phyloP scores from a whole-genome alignment of 805 yeast species.

The Saccharomyces cerevisiae region DNA sequence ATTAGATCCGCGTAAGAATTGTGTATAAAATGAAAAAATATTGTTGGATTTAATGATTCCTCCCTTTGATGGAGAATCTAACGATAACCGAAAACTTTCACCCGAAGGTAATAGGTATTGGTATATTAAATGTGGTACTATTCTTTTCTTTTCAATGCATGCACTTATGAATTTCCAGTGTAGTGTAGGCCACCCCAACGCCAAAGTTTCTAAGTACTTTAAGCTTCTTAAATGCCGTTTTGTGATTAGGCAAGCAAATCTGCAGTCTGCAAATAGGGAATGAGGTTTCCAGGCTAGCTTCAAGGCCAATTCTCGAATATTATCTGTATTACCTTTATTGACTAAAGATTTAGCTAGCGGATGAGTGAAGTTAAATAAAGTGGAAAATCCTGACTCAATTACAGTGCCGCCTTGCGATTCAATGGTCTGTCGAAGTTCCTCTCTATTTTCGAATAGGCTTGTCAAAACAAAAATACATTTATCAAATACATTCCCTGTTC shows the following conservation, averaged over 20 bases:
- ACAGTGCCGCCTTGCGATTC: slow-evolving; percentile 38
- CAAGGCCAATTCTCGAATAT: slow-evolving; percentile 1
- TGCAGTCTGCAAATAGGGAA: slow-evolving; percentile 18
- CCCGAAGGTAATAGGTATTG: slow-evolving; percentile 69
- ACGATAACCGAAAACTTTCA: slow-evolving; percentile 38
- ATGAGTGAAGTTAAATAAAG: slow-evolving; percentile 13
- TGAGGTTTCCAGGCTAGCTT: slow-evolving; percentile 9
- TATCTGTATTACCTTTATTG: not conserved
- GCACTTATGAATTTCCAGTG: slow-evolving; percentile 50
- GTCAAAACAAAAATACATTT: slow-evolving; percentile 36
- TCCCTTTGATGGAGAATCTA: slow-evolving; percentile 1
- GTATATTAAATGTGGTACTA: slow-evolving; percentile 32
- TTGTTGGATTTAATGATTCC: slow-evolving; percentile 42
- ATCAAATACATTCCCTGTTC: slow-evolving; percentile 18
- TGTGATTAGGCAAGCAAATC: slow-evolving; percentile 62
- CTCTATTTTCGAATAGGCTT: slow-evolving; percentile 26
- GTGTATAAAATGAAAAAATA: slow-evolving; percentile 36
- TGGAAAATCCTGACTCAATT: slow-evolving; percentile 30
- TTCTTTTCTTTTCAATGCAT: slow-evolving; percentile 28
- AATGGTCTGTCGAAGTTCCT: slow-evolving; percentile 31
- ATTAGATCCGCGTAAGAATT: slow-evolving; percentile 26
- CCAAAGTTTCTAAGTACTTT: slow-evolving; percentile 68
- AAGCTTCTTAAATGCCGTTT: slow-evolving; percentile 53
- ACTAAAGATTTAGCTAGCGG: slow-evolving; percentile 2
- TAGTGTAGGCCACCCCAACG: slow-evolving; percentile 81